A percentile compares a stretch with the other conserved stretches of the same genome.
phyloP scores from a whole-genome alignment of 768 basidiomycete species.

The Suillus tomentosus region DNA sequence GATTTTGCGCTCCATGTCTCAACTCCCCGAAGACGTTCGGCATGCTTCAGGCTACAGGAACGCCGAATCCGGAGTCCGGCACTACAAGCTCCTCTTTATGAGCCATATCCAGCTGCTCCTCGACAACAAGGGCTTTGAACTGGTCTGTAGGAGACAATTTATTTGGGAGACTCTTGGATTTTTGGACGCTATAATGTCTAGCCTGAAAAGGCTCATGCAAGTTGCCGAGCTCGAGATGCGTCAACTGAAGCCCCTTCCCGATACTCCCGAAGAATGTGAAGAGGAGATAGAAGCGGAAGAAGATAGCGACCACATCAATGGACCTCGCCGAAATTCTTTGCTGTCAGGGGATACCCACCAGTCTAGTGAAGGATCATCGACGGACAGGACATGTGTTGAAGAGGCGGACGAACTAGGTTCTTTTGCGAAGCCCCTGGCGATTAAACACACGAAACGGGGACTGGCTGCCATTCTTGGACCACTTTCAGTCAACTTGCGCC shows the following conservation, averaged over 20 bases:
- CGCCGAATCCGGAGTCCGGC: conserved; percentile 23
- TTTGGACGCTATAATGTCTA: conserved; percentile 34
- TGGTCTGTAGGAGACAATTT: conserved; percentile 12
- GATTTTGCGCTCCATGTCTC: conserved; percentile 29
- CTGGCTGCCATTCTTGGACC: conserved; percentile 22
- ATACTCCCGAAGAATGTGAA: conserved; percentile 18
- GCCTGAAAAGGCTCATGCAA: conserved; percentile 34
- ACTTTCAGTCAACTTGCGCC: conserved; percentile 13
- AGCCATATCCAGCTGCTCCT: conserved; percentile 21
- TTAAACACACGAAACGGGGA: conserved; percentile 16
- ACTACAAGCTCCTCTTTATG: conserved; percentile 26
- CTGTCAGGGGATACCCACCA: background rate
- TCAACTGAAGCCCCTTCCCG: conserved; percentile 31
- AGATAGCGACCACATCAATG: background rate
- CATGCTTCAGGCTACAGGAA: conserved; percentile 24
- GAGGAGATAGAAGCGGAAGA: conserved; percentile 2
- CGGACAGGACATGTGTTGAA: conserved; percentile 3
- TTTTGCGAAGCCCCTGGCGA: background rate
- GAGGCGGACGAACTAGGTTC: conserved; percentile 1
- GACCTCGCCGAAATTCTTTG: background rate
- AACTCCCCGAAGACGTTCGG: conserved; percentile 25
- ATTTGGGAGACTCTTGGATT: conserved; percentile 26
- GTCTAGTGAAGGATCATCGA: conserved; percentile 6
- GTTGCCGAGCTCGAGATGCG: conserved; percentile 31
- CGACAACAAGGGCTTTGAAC: conserved; percentile 6